A percentile compares a stretch with the other conserved stretches of the same genome.
phyloP scores from a whole-genome alignment of 2,329 filamentous ascomycete species.

The Curvularia sp. region DNA sequence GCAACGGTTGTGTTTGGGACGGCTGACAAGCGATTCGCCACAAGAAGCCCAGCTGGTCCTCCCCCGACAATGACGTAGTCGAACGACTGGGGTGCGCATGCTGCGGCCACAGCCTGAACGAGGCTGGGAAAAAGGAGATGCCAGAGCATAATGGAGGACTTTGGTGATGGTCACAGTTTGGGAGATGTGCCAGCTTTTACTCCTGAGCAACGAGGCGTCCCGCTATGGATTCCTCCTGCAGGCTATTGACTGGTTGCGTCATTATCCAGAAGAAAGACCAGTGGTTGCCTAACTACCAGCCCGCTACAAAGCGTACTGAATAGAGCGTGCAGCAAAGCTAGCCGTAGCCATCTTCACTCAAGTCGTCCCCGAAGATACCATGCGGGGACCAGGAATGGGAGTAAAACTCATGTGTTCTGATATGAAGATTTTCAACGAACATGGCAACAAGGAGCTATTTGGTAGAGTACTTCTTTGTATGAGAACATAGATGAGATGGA shows the following conservation, averaged over 20 bases:
- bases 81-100: conserved; percentile 26
- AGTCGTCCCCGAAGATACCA: not conserved
- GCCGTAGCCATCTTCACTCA: not conserved
- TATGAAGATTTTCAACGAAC: not conserved
- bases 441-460: not conserved
- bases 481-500: not conserved
- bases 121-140: conserved; percentile 1
- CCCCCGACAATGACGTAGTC: conserved; percentile 47
- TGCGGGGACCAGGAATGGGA: not conserved
- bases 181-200: no score
- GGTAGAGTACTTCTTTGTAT: not conserved
- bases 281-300: not conserved
- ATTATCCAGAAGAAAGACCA: not conserved
- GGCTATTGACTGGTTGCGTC: not conserved
- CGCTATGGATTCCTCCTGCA: not conserved
- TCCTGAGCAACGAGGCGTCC: not conserved
- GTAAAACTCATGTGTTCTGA: not conserved
- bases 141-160: conserved; percentile 7
- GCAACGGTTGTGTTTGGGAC: conserved; percentile 34
- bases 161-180: not conserved
- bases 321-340: not conserved
- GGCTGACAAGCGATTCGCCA: conserved; percentile 40
- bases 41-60: conserved; percentile 43
- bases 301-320: not conserved
- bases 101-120: conserved; percentile 2